Evolutionary conservation across 2,329 filamentous ascomycete species (phyloP), one percentile per base, ranked within the genome.

Genomic region (Verticillium dahliae): DNA sequence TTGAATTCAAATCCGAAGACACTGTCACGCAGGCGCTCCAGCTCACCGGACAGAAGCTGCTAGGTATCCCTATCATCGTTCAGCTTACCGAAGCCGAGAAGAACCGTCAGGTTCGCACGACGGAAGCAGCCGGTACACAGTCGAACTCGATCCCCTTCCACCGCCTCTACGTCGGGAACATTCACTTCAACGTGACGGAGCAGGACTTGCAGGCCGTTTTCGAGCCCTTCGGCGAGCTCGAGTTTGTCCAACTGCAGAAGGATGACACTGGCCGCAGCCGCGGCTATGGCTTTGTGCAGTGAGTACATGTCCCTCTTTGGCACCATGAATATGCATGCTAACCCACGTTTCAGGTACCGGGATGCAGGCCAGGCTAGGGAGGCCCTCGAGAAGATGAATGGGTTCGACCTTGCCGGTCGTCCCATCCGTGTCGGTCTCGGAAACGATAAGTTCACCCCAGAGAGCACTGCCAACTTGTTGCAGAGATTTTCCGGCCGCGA

Each of bases 371-470:
- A 97, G 76, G 95, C 95, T 72, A 91, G 94, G 73, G 91, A 97
- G 75, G 96, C 95, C 65, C 82, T 99, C 66, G 92, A 97, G 76
- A 97, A 97, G 79, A 97, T 99, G 94, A 99, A 99, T 78, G 93
- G 94, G 67, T 99, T 98, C 80, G 95, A 98, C 78, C 88, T 99
- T 69, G 95, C 95, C 71, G 93, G 93, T 77, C 93, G 95, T 74
- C 92, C 93, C 66, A 98, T 99, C 75, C 92, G 95, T 74, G 96
- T 99, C 76, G 95, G 95, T 77, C 91, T 99, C 81, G 95, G 95
- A 78, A 99, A 97, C 81, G 95, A 99, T 90, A 98, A 98, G 86
- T 98, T 98, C 80, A 98, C 93, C 78, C 90, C 93, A 72, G 95
- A 98, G 80, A 95, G 92, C 78, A 97, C 92, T 77, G 90, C 92